Base-by-base conservation (phyloP, 768 basidiomycete species). In the Collybia sordida region DNA sequence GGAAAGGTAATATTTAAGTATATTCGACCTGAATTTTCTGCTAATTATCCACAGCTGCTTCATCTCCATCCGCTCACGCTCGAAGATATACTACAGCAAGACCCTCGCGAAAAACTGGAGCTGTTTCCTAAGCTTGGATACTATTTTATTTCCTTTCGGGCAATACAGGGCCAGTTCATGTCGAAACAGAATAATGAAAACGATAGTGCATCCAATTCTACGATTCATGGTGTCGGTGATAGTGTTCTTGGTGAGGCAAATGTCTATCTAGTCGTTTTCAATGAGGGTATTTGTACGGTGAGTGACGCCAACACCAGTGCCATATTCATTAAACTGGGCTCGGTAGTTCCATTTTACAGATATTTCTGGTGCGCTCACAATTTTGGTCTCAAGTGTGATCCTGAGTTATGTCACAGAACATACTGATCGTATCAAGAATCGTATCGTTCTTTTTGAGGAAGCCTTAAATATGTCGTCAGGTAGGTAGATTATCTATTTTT, bases 31-130 rank as follows among this genome's bases (percentile, higher is more conserved):
- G 15, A 28, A 19, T 41, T 23, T 42, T 56, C 28, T 34, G 34
- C 37, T 15, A 23, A 19, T 31, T 41, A 38, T 37, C 12, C 58
- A 12, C 31, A 94, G 92, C 69, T 90, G 15, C 72, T 96, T 21
- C 90, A 91, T 53, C 77, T 98, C 0, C 95, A 98, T 65, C 95
- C 95, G 0, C 71, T 98, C 40, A 96, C 94, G 0, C 75, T 97
- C 11, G 95, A 98, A 66, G 94, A 98, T 67, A 91, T 96, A 39
- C 68, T 98, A 6, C 90, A 92, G 52, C 86, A 90, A 68, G 94
- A 98, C 52, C 87, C 91, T 14, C 79, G 93, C 34, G 95, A 97
- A 67, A 98, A 98, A 67, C 68, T 96, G 15, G 94, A 97, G 61
- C 70, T 85, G 17, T 96, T 95, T 62, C 82, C 88, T 0, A 84